Evolutionary conservation across 176 grass and related monocot species (phyloP).

Genomic region (Aegilops sharonensis): DNA sequence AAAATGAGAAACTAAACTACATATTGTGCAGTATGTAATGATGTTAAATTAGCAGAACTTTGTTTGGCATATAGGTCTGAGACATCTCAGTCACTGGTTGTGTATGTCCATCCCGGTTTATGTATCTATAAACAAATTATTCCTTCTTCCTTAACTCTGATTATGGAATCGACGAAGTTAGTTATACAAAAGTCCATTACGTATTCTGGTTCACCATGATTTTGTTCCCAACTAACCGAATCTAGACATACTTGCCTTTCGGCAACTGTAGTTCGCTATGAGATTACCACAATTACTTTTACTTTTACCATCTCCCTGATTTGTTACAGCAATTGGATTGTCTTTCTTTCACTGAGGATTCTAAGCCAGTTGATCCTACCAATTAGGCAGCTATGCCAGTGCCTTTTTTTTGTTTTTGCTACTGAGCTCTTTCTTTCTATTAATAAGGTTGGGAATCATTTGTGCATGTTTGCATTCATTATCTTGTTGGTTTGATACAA

Average conservation of each 20-base stretch:
- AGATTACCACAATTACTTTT: neutral
- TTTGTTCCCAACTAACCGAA: neutral
- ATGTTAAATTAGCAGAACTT: neutral
- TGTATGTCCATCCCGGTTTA: neutral
- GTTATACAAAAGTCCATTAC: neutral
- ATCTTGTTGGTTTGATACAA: neutral
- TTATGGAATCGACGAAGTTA: neutral
- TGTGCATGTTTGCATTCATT: neutral
- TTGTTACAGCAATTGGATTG: neutral
- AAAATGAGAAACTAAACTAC: neutral
- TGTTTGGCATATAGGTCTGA: neutral
- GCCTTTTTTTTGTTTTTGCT: neutral
- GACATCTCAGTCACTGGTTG: neutral
- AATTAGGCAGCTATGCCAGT: neutral
- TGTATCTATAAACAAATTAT: neutral
- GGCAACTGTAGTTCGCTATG: neutral
- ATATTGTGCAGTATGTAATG: neutral
- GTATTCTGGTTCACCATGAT: neutral
- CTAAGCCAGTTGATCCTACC: neutral
- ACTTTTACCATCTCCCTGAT: neutral
- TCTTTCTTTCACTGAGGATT: neutral
- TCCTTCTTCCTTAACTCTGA: neutral
- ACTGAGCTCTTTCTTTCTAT: neutral
- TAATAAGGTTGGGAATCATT: neutral
- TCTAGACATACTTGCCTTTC: neutral